Evolutionary conservation across 2,329 filamentous ascomycete genomes (phyloP).

Genomic region (Diaporthe australafricana): DNA sequence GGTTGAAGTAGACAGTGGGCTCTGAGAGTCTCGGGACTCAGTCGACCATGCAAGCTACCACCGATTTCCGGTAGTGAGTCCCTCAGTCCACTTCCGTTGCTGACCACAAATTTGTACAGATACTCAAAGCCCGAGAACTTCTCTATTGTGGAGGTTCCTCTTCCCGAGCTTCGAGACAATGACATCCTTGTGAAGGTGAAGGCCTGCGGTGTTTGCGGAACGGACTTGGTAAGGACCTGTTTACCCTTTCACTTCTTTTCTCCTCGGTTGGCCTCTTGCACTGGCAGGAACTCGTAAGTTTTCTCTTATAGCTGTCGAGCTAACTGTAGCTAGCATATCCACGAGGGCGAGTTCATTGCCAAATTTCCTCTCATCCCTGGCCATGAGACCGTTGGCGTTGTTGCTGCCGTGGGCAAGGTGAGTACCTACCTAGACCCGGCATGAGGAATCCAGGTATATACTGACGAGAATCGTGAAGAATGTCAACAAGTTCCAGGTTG

Average conservation of each 20-base stretch:
- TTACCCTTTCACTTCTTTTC: not conserved
- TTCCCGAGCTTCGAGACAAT: slow-evolving; percentile 69
- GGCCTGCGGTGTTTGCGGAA: slow-evolving; percentile 73
- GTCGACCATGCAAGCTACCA: not conserved
- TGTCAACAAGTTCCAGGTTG: slow-evolving; percentile 70
- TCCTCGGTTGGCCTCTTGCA: not conserved
- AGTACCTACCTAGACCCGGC: not conserved
- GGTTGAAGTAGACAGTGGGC: not conserved
- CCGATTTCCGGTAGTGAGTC: not conserved
- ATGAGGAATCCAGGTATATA: not conserved
- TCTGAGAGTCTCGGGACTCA: not conserved
- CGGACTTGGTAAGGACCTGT: slow-evolving; percentile 50
- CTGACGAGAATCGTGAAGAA: slow-evolving; percentile 47
- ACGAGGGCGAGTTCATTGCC: slow-evolving; percentile 75
- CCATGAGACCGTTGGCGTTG: slow-evolving; percentile 75
- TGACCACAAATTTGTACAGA: slow-evolving; percentile 23
- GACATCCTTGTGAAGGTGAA: slow-evolving; percentile 76
- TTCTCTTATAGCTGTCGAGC: slow-evolving; percentile 24
- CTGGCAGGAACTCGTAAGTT: not conserved
- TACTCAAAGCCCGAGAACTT: slow-evolving; percentile 58
- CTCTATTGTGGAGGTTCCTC: slow-evolving; percentile 70
- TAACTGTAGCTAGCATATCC: slow-evolving; percentile 61
- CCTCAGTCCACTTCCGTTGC: not conserved
- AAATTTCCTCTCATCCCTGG: slow-evolving; percentile 76
- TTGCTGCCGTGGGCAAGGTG: slow-evolving; percentile 64